Base-by-base conservation (phyloP, 2,329 filamentous ascomycete species). In the Colletotrichum sansevieriae region DNA sequence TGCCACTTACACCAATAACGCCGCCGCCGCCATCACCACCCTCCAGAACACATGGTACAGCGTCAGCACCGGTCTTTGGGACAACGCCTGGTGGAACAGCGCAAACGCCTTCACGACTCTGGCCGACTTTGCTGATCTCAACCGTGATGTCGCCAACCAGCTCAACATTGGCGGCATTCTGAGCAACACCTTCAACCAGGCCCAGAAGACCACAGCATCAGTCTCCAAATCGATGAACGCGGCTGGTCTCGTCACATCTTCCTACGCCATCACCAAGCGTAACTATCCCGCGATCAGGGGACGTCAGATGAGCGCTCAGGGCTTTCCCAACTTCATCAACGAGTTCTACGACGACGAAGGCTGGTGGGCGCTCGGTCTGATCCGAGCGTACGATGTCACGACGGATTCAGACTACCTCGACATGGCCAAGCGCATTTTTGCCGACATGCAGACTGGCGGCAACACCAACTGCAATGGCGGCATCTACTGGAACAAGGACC, bases 61-160 rank as follows among this genome's bases (percentile, higher is more conserved):
- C 74, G 65, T 78, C 3, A 74, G 75, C 5, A 88, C 83, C 1
- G 91, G 91, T 3, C 80, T 92, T 12, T 93, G 89, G 89, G 79
- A 87, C 63, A 85, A 85, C 0, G 84, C 85, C 8, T 94, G 91
- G 91, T 94, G 91, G 91, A 92, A 93, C 74, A 85, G 86, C 61
- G 91, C 87, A 51, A 93, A 92, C 74, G 84, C 84, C 65, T 80
- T 93, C 68, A 91, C 89, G 0, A 84, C 84, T 3, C 77, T 93
- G 18, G 86, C 84, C 59, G 88, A 92, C 74, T 86, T 85, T 74
- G 78, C 82, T 4, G 63, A 69, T 11, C 70, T 82, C 9, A 76
- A 79, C 47, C 72, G 75, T 1, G 68, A 73, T 8, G 75, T 76
- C 33, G 79, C 79, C 41, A 78, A 79, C 58, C 56, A 74, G 51